Conservation (phyloP, 2,329 filamentous ascomycete species). For the Alternaria gansuensis region DNA sequence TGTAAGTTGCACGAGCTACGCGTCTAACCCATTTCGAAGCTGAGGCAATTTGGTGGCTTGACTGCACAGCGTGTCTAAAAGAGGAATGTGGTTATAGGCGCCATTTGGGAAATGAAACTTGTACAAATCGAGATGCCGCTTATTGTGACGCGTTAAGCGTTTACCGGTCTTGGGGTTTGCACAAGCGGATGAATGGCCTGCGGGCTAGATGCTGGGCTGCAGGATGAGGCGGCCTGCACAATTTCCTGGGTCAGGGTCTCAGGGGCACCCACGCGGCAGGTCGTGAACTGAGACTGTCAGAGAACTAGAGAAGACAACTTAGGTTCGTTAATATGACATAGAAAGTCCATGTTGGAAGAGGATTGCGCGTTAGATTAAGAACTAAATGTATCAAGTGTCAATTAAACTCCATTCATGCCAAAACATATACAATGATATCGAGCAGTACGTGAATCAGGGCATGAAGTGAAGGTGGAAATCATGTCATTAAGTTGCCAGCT, state of each 20-base stretch:
- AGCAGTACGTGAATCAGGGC: neutral
- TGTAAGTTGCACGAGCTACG: neutral
- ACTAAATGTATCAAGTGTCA: neutral
- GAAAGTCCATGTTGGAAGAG: rapidly evolving
- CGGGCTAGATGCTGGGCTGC: slow-evolving; percentile 3
- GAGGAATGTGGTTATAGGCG: neutral
- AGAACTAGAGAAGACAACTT: neutral
- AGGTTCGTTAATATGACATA: neutral
- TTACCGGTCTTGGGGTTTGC: neutral
- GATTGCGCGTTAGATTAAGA: neutral
- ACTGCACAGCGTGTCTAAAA: neutral
- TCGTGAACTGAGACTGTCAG: neutral
- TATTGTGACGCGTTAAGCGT: neutral
- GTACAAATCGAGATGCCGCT: neutral
- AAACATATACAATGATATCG: slow-evolving; percentile 6
- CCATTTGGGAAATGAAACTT: neutral
- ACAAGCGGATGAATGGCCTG: slow-evolving; percentile 1
- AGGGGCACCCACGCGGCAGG: neutral
- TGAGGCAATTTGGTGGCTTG: neutral
- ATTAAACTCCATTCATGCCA: slow-evolving; percentile 2
- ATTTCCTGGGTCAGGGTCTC: slow-evolving; percentile 11
- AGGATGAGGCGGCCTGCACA: slow-evolving; percentile 7
- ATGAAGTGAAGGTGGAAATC: slow-evolving; percentile 39
- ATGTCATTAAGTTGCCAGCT: slow-evolving; percentile 47
- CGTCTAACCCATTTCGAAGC: neutral